These are phyloP conservation scores for Trichophyton equinum DNA, from an alignment of 2,329 filamentous ascomycete species.

Conservation along the genomic window DNA sequence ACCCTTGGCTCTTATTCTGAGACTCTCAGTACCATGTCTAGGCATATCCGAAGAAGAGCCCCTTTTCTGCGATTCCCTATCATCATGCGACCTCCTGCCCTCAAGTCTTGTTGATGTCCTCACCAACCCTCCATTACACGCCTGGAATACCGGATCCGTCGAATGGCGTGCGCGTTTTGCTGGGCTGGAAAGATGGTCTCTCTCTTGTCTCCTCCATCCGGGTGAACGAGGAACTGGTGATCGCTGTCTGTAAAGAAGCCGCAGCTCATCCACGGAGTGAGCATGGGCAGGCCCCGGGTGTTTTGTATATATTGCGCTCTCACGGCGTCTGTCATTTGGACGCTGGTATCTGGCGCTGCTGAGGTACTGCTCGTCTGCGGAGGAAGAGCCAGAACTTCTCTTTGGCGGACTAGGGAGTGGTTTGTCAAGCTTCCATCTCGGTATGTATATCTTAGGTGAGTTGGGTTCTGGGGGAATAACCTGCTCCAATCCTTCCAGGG, in stretches of 20 bases:
- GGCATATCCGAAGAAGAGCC: not conserved
- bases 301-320: not conserved
- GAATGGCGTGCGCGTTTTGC: not conserved
- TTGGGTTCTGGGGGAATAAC: not conserved
- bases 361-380: not conserved
- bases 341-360: not conserved
- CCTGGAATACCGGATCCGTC: not conserved
- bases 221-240: not conserved
- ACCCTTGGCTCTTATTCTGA: not conserved
- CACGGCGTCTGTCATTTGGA: not conserved
- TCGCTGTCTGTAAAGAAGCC: not conserved
- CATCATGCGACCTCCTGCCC: not conserved
- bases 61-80: not conserved
- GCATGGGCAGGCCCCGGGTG: not conserved
- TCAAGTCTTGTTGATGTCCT: not conserved
- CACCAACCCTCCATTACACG: not conserved
- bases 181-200: not conserved
- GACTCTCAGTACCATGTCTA: too few relatives aligned
- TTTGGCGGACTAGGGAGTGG: conserved; percentile 1
- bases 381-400: not conserved
- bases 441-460: not conserved
- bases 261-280: not conserved
- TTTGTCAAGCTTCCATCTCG: conserved; percentile 5
- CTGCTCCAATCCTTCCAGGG: conserved; percentile 5
- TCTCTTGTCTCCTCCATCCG: not conserved